These are phyloP conservation scores for Jasminum sambac DNA, from an alignment of 257 asterid genomes.

Conservation along the genomic window DNA sequence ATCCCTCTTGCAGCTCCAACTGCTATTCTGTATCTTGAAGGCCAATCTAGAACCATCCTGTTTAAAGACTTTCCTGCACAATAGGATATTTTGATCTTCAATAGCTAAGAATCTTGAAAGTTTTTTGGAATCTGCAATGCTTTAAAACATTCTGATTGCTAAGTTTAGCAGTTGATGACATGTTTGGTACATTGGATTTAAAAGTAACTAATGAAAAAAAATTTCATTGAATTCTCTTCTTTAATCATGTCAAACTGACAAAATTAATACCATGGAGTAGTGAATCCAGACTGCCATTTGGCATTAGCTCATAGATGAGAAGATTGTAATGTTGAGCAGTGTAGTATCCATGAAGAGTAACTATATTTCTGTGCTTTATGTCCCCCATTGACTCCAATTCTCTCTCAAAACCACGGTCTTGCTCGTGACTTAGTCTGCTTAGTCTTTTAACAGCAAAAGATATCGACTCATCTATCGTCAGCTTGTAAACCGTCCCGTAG, in stretches of 20 bases:
- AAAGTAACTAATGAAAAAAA: not conserved
- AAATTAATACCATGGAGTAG: slow-evolving; percentile 63
- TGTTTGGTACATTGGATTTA: not conserved
- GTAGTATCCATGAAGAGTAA: slow-evolving; percentile 80
- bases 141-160: not conserved
- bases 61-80: slow-evolving; percentile 57
- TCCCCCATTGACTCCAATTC: slow-evolving; percentile 88
- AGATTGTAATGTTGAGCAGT: slow-evolving; percentile 71
- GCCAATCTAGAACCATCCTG: slow-evolving; percentile 69
- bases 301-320: slow-evolving; percentile 89
- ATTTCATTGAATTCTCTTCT: not conserved
- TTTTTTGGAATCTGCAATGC: not conserved
- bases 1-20: slow-evolving; percentile 91
- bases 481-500: slow-evolving; percentile 79
- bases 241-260: not conserved
- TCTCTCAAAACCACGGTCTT: slow-evolving; percentile 79
- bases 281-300: slow-evolving; percentile 67
- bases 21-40: slow-evolving; percentile 69
- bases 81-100: slow-evolving; percentile 6
- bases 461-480: slow-evolving; percentile 42
- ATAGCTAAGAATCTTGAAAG: not conserved
- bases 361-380: slow-evolving; percentile 82
- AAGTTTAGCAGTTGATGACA: not conserved
- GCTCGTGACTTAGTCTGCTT: slow-evolving; percentile 54
- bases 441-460: slow-evolving; percentile 72